A percentile compares a stretch with the other conserved stretches of the same genome.
Conservation (phyloP, 495 filamentous ascomycete species). For the Pseudomonodictys pantanalensis region DNA sequence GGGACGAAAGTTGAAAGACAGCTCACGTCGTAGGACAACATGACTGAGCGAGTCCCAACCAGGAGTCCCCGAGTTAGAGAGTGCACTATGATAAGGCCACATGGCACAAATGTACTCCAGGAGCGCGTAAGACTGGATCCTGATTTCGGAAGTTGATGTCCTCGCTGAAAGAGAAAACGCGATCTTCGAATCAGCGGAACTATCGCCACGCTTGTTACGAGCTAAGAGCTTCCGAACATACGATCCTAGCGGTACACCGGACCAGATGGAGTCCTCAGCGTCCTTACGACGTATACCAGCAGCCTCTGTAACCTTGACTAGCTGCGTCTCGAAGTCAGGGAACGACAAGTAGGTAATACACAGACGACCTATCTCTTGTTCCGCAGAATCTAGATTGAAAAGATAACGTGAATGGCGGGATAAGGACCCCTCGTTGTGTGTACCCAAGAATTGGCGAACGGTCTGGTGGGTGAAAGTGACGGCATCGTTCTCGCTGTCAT, state of each 20-base stretch:
- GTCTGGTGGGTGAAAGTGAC: conserved; percentile 33
- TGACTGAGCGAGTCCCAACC: neutral
- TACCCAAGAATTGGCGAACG: conserved; percentile 27
- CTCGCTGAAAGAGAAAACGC: neutral
- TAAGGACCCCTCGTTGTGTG: neutral
- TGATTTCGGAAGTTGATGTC: neutral
- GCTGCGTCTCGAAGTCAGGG: conserved; percentile 10
- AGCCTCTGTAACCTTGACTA: neutral
- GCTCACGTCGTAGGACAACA: neutral
- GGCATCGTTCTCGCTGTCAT: conserved; percentile 21
- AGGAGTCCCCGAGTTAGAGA: neutral
- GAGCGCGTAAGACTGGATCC: neutral
- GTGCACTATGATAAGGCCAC: conserved; percentile 5
- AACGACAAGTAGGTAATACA: conserved; percentile 14
- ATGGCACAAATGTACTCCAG: conserved; percentile 9
- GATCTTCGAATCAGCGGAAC: neutral
- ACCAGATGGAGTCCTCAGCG: neutral
- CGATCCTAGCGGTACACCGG: neutral
- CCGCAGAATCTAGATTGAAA: conserved; percentile 7
- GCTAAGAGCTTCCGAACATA: neutral
- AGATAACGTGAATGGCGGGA: neutral
- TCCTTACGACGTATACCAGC: neutral
- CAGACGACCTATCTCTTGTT: conserved; percentile 1
- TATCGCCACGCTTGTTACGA: neutral
- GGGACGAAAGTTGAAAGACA: conserved; percentile 8